These are phyloP conservation scores for Angophora floribunda DNA, from an alignment of 345 rosid species.

Conservation along the genomic window DNA sequence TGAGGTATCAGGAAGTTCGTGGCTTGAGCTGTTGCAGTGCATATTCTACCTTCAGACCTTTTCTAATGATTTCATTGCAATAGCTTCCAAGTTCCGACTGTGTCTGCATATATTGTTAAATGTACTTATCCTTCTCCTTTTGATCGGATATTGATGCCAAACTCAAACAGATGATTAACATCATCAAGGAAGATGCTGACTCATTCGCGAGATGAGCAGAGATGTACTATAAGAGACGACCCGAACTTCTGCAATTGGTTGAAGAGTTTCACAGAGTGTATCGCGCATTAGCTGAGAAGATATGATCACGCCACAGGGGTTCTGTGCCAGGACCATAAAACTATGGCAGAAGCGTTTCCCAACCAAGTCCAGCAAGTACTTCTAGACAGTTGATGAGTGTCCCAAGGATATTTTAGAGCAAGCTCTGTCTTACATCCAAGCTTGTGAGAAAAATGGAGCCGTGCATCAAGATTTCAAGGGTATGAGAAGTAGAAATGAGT, in stretches of 20 bases:
- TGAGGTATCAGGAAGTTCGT: no score
- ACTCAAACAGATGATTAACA: slow-evolving; percentile 89
- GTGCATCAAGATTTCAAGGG: slow-evolving; percentile 45
- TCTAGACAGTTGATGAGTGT: slow-evolving; percentile 43
- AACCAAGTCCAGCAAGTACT: slow-evolving; percentile 56
- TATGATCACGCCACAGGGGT: slow-evolving; percentile 93
- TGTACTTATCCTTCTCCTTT: no score
- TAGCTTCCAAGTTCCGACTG: no score
- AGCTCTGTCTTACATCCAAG: slow-evolving; percentile 27
- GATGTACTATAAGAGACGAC: slow-evolving; percentile 94
- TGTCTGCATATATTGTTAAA: no score
- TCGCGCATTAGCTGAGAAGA: slow-evolving; percentile 94
- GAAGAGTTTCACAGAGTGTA: slow-evolving; percentile 97
- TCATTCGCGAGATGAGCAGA: slow-evolving; percentile 98
- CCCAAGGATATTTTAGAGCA: slow-evolving; percentile 21
- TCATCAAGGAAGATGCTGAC: slow-evolving; percentile 97
- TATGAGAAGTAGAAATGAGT: slow-evolving; percentile 33
- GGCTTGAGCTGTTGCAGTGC: not conserved
- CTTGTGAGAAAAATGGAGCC: slow-evolving; percentile 24
- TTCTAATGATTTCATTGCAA: not conserved
- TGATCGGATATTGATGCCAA: slow-evolving; percentile 80
- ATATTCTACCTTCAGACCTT: not conserved
- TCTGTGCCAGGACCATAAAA: slow-evolving; percentile 75
- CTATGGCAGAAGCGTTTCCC: slow-evolving; percentile 93
- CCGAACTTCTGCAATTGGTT: slow-evolving; percentile 90